Evolutionary conservation across 768 basidiomycete species (phyloP).

Genomic region (Hygrocybe punicea): DNA sequence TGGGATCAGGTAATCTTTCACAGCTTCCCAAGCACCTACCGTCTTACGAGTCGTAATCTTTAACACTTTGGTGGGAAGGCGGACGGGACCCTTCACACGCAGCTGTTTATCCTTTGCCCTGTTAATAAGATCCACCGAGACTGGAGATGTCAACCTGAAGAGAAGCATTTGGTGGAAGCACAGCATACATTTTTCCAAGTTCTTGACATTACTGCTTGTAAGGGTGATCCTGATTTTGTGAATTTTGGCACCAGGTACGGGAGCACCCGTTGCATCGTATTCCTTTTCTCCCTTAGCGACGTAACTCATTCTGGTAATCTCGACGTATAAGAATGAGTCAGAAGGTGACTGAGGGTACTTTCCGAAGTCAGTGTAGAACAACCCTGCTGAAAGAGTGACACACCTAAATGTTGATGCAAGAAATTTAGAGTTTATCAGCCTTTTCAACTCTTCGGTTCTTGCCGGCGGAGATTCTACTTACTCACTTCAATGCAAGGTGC

Average conservation of each 20-base stretch:
- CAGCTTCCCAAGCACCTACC: constrained; percentile 45
- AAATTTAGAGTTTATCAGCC: constrained; percentile 5
- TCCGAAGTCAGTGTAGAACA: background rate
- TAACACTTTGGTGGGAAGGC: constrained; percentile 97
- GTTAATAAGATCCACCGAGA: constrained; percentile 95
- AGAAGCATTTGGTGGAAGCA: background rate
- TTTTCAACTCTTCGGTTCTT: background rate
- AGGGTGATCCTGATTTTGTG: constrained; percentile 99
- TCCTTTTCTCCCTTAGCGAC: constrained; percentile 99
- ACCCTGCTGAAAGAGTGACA: background rate
- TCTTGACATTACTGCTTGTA: constrained; percentile 96
- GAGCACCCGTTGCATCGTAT: constrained; percentile 89
- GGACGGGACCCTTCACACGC: constrained; percentile 97
- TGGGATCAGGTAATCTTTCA: background rate
- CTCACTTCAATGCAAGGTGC: constrained; percentile 13
- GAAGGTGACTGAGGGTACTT: constrained; percentile 62
- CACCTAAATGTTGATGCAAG: constrained; percentile 10
- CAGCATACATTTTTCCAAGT: constrained; percentile 91
- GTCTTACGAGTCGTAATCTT: constrained; percentile 99
- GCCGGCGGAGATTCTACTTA: background rate
- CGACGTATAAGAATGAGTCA: constrained; percentile 53
- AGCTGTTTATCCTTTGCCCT: constrained; percentile 99
- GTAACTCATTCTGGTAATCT: constrained; percentile 77
- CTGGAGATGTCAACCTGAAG: constrained; percentile 39
- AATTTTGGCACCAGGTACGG: constrained; percentile 82